These are phyloP conservation scores for Linum trigynum DNA, from an alignment of 345 rosid species.

Conservation along the genomic window DNA sequence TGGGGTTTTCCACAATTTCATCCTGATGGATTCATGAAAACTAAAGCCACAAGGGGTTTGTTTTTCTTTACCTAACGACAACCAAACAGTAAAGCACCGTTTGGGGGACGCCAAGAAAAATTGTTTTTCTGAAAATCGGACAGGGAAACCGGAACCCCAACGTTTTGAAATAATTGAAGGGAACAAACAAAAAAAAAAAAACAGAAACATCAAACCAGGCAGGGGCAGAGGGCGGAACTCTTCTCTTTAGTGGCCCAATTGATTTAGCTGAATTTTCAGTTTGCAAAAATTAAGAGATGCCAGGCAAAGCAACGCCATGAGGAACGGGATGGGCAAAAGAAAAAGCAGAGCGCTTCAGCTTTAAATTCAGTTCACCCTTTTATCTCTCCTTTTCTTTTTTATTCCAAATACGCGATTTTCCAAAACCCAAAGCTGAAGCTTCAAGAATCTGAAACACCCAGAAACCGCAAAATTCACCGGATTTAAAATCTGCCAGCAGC, in stretches of 20 bases:
- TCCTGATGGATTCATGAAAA: not conserved
- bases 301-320: not conserved
- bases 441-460: not conserved
- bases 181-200: not conserved
- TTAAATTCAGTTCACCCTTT: not conserved
- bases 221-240: conserved; percentile 2
- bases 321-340: not conserved
- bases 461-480: not conserved
- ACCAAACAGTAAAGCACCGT: conserved; percentile 15
- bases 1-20: not conserved
- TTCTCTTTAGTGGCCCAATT: conserved; percentile 11
- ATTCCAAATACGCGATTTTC: no score
- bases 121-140: not conserved
- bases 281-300: conserved; percentile 10
- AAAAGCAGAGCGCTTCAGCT: not conserved
- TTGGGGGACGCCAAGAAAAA: conserved; percentile 16
- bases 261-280: conserved; percentile 16
- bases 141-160: not conserved
- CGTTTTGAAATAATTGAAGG: no score
- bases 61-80: not conserved
- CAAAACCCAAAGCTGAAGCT: no score
- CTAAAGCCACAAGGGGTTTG: not conserved
- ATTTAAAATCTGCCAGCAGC: not conserved
- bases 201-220: not conserved
- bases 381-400: no score